Evolutionary conservation across 148 eudicot genomes (phyloP).

Genomic region (Amaranthus hypochondriacus): DNA sequence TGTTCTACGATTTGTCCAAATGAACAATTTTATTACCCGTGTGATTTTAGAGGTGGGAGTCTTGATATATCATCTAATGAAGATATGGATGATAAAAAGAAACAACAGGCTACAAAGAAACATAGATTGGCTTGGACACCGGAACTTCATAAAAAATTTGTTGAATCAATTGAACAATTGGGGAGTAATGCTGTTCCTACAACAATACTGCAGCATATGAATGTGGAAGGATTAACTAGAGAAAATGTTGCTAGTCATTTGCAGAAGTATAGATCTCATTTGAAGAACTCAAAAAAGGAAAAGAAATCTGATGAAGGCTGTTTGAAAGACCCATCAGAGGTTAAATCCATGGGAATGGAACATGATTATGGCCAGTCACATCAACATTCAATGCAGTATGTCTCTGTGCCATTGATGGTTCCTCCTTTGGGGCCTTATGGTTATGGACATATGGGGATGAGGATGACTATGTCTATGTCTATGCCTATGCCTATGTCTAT

Average conservation of each 20-base stretch:
- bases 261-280: constrained; percentile 46
- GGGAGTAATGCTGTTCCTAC: constrained; percentile 48
- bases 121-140: constrained; percentile 47
- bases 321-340: constrained; percentile 11
- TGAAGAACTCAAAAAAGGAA: constrained; percentile 15
- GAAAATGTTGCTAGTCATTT: constrained; percentile 53
- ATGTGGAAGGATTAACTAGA: constrained; percentile 46
- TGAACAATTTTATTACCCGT: constrained; percentile 19
- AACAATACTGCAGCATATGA: constrained; percentile 47
- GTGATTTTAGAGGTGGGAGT: constrained; percentile 21
- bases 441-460: constrained; percentile 25
- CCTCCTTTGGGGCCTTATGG: constrained; percentile 22
- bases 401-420: constrained; percentile 25
- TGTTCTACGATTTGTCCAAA: constrained; percentile 31
- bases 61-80: constrained; percentile 8
- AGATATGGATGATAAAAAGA: constrained; percentile 30
- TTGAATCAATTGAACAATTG: constrained; percentile 39
- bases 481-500: neutral
- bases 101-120: constrained; percentile 25
- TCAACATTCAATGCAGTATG: neutral
- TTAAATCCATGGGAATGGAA: constrained; percentile 8
- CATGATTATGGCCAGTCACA: neutral
- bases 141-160: constrained; percentile 39
- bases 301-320: constrained; percentile 10
- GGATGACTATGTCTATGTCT: neutral